phyloP scores from a whole-genome alignment of 2,329 filamentous ascomycete genomes.

The Fusarium falciforme region DNA sequence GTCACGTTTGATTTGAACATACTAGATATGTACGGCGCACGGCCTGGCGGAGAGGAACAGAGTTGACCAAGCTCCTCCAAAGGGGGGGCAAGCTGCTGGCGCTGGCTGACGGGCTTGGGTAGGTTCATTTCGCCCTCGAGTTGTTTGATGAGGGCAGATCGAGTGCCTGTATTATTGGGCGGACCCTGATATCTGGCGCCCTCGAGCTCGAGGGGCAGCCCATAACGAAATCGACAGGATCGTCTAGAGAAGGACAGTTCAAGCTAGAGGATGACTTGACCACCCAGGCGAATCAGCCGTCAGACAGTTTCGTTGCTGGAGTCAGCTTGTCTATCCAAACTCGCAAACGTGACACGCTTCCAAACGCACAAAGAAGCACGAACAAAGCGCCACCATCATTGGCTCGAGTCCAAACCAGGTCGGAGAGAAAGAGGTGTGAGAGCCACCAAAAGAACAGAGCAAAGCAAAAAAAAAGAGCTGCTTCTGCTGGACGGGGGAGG shows the following conservation, averaged over 20 bases:
- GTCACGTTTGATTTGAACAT: constrained; percentile 18
- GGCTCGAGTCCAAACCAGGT: constrained; percentile 21
- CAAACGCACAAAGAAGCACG: constrained; percentile 19
- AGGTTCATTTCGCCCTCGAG: constrained; percentile 14
- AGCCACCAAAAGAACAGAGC: not conserved
- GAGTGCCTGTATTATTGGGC: not conserved
- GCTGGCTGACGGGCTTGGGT: not conserved
- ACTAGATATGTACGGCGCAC: constrained; percentile 8
- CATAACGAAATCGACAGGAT: not conserved
- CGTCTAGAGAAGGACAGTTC: not conserved
- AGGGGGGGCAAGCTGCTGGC: not conserved
- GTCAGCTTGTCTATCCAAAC: not conserved
- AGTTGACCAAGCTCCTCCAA: constrained; percentile 1
- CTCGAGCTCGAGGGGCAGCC: not conserved
- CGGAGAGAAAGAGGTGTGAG: not conserved
- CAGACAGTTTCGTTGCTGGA: not conserved
- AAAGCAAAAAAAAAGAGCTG: not conserved
- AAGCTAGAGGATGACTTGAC: not conserved
- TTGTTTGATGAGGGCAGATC: not conserved
- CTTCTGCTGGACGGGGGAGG: not conserved
- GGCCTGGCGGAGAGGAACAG: constrained; percentile 24
- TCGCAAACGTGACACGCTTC: constrained; percentile 33
- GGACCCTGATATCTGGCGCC: not conserved
- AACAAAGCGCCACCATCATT: constrained; percentile 21
- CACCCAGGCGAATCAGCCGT: not conserved